A percentile compares a stretch with the other conserved stretches of the same genome.
Conservation (phyloP, 2,329 filamentous ascomycete genomes). For the Tolypocladium paradoxum region DNA sequence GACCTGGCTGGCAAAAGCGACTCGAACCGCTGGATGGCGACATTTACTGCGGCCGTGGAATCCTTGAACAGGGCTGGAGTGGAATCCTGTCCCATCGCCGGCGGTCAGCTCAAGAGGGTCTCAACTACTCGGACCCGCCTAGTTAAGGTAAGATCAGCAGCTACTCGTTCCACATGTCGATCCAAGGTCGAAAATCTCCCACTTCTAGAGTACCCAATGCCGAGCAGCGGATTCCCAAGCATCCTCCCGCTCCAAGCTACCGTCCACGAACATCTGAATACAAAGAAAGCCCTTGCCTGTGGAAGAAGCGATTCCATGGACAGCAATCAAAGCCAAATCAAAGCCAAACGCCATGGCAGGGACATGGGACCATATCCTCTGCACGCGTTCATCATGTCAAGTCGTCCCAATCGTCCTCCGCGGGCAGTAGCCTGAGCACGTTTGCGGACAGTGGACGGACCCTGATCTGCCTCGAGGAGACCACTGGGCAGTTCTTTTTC, state of each 20-base stretch:
- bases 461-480: background rate
- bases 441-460: background rate
- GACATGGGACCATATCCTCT: background rate
- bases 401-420: constrained; percentile 11
- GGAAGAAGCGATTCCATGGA: background rate
- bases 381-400: constrained; percentile 2
- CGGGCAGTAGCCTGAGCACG: background rate
- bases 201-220: background rate
- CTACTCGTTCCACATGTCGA: no score
- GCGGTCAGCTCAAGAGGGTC: background rate
- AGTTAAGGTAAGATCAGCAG: no score
- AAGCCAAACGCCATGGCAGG: background rate
- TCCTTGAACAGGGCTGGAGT: background rate
- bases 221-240: background rate
- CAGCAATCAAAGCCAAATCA: background rate
- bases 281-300: background rate
- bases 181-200: background rate
- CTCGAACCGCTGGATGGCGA: background rate
- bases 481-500: background rate
- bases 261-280: background rate
- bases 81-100: background rate
- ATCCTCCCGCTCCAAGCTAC: background rate
- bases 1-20: background rate
- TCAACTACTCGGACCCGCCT: no score
- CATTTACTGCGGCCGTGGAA: background rate